Conservation (phyloP, 129 eudicot genomes). For the Smallanthus sonchifolius region DNA sequence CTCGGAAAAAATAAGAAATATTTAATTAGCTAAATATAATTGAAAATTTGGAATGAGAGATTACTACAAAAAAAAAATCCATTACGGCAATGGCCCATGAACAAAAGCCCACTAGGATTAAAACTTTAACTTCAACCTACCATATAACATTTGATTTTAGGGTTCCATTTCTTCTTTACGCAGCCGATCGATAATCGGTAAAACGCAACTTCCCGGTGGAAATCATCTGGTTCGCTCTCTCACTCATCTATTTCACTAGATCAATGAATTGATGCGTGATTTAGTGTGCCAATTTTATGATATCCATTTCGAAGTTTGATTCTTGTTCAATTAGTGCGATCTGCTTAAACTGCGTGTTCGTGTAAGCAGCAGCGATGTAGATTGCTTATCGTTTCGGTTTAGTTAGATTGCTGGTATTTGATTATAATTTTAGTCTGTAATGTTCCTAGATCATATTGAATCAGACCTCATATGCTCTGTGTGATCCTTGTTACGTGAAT, state of each 20-base stretch:
- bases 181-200: background rate
- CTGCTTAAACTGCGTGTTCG: background rate
- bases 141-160: background rate
- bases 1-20: too few species aligned
- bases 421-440: background rate
- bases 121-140: background rate
- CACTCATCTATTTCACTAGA: background rate
- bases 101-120: background rate
- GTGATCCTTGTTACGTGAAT: background rate
- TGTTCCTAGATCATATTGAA: background rate
- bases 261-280: background rate
- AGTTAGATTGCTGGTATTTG: background rate
- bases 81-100: background rate
- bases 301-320: background rate
- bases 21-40: too few species aligned
- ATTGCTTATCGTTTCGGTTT: too few species aligned
- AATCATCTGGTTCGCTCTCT: background rate
- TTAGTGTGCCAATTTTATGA: background rate
- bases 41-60: too few species aligned
- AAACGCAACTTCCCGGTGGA: background rate
- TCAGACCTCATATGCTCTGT: background rate
- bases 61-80: too few species aligned
- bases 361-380: too few species aligned
- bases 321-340: background rate
- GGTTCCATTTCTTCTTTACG: background rate